Evolutionary conservation across 805 yeast species (phyloP), one percentile per base, ranked within the genome.

Genomic region (Candida yuanshanica): DNA sequence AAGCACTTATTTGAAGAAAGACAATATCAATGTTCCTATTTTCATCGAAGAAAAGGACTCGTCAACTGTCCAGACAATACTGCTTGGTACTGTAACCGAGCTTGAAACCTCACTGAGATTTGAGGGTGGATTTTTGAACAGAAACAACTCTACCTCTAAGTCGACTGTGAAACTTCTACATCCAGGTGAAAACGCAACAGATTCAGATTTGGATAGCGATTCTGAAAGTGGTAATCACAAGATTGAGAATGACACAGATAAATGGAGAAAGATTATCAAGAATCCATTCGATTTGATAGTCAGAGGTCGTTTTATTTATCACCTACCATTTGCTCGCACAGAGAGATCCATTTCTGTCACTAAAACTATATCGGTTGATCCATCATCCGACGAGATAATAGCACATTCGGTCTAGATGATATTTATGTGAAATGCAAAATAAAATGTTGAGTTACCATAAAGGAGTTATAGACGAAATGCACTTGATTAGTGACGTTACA

Each of bases 271-370:
- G 11, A 76, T 91, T 11, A 78, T 83, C 10, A 75, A 77, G 45
- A 76, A 85, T 55, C 95, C 95, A 11, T 91, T 90, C 59, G 96
- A 88, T 45, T 66, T 91, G 49, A 83, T 88, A 17, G 70, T 91
- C 4, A 69, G 95, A 37, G 98, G 98, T 1, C 79, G 81, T 18
- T 70, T 91, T 57, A 79, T 76, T 53, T 91, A 91, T 61, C 76
- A 74, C 37, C 67, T 89, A 39, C 93, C 95, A 1, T 68, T 90
- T 47, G 66, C 72, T 24, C 62, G 63, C 26, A 66, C 71, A 8
- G 69, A 68, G 36, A 73, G 75, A 52, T 73, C 83, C 0, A 72
- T 82, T 4, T 77, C 80, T 2, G 78, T 85, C 9, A 80, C 79
- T 44, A 77, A 77, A 51, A 67, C 74, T 7, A 70, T 75, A 4